Base-by-base conservation (phyloP, 2,329 filamentous ascomycete species). In the Emericellopsis cladophorae region DNA sequence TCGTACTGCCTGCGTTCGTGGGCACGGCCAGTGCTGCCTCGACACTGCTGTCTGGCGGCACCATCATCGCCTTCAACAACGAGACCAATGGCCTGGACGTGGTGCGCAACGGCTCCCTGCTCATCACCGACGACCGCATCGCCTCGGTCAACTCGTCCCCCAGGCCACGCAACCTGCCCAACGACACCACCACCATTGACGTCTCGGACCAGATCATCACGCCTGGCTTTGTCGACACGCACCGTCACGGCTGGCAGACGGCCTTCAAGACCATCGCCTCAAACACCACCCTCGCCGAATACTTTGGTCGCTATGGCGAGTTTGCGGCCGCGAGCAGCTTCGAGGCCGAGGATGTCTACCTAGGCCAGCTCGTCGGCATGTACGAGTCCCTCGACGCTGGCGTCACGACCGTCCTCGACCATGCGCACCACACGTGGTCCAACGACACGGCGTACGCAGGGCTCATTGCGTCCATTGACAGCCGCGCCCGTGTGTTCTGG, bases 211-310 rank as follows among this genome's bases (percentile, higher is more conserved):
- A 73, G 48, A 76, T 75, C 44, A 58, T 76, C 40, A 64, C 64
- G 0, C 68, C 72, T 0, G 72, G 74, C 9, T 75, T 77, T 51
- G 58, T 77, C 42, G 68, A 76, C 52, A 76, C 71, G 0, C 73
- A 77, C 46, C 65, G 66, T 2, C 70, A 74, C 45, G 61, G 65
- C 0, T 75, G 72, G 74, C 70, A 77, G 49, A 75, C 73, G 0
- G 68, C 61, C 12, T 65, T 67, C 48, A 72, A 70, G 48, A 74
- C 72, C 0, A 48, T 77, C 1, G 67, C 46, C 1, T 66, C 70
- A 7, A 73, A 77, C 47, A 68, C 66, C 0, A 69, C 61, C 0
- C 52, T 75, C 11, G 54, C 62, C 5, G 61, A 71, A 36, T 76
- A 74, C 51, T 60, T 73, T 31, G 40, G 41, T 29, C 60, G 62